These are phyloP conservation scores for Ogataea saltuana DNA, from an alignment of 805 yeast genomes.

Conservation along the genomic window DNA sequence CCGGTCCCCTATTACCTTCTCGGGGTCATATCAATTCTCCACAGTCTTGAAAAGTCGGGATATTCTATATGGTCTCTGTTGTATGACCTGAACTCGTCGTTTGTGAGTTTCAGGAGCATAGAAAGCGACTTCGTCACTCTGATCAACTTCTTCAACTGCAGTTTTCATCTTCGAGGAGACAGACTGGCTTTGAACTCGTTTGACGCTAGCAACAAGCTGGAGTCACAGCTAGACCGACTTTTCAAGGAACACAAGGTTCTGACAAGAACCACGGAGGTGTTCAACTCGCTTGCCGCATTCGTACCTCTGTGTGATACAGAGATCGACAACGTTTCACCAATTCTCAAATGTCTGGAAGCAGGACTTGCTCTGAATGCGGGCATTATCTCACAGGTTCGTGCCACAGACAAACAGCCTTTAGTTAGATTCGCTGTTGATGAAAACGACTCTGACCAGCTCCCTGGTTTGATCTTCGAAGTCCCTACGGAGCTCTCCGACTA, in stretches of 20 bases:
- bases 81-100: slow-evolving; percentile 18
- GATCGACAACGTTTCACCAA: slow-evolving; percentile 2
- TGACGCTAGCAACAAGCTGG: not conserved
- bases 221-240: slow-evolving; percentile 8
- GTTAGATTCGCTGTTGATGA: slow-evolving; percentile 12
- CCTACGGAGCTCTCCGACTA: slow-evolving; percentile 13
- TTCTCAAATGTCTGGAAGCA: slow-evolving; percentile 13
- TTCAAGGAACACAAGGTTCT: slow-evolving; percentile 13
- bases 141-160: slow-evolving; percentile 19
- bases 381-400: slow-evolving; percentile 3
- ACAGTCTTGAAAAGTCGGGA: slow-evolving; percentile 11
- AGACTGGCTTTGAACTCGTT: not conserved
- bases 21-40: slow-evolving; percentile 12
- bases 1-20: slow-evolving; percentile 14
- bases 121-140: slow-evolving; percentile 23
- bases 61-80: slow-evolving; percentile 21
- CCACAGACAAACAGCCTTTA: slow-evolving; percentile 15
- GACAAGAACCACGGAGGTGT: not conserved
- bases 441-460: slow-evolving; percentile 13
- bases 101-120: slow-evolving; percentile 13
- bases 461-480: slow-evolving; percentile 14
- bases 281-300: slow-evolving; percentile 9
- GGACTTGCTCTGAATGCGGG: slow-evolving; percentile 18
- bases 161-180: slow-evolving; percentile 6
- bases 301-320: slow-evolving; percentile 3